Evolutionary conservation across 305 asterid species (phyloP).

Genomic region (Salvia sclarea): DNA sequence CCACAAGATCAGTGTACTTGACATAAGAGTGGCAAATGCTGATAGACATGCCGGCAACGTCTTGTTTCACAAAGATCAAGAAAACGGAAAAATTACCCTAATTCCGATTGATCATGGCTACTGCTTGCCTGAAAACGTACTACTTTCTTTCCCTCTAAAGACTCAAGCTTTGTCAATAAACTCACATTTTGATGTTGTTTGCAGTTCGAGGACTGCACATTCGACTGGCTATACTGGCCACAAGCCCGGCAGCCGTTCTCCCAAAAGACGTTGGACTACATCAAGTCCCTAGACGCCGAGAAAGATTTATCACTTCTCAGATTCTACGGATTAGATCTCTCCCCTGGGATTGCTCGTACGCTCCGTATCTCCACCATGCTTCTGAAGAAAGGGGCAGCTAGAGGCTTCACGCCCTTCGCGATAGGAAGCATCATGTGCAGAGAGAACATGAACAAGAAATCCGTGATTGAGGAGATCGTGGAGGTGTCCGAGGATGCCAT

Average conservation of each 20-base stretch:
- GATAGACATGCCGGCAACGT: slow-evolving; percentile 83
- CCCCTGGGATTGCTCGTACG: slow-evolving; percentile 56
- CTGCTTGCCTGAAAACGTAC: slow-evolving; percentile 79
- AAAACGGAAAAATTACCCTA: slow-evolving; percentile 40
- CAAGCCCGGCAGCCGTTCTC: slow-evolving; percentile 66
- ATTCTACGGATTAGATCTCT: slow-evolving; percentile 53
- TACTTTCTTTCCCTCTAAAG: slow-evolving; percentile 7
- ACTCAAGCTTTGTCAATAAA: background rate
- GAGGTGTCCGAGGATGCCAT: slow-evolving; percentile 42
- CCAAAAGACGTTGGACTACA: slow-evolving; percentile 50
- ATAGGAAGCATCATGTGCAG: slow-evolving; percentile 79
- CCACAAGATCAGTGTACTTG: slow-evolving; percentile 68
- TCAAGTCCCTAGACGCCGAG: slow-evolving; percentile 62
- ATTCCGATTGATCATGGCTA: slow-evolving; percentile 83
- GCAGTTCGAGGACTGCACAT: slow-evolving; percentile 81
- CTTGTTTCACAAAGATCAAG: slow-evolving; percentile 44
- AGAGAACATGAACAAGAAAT: slow-evolving; percentile 59
- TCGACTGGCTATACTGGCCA: slow-evolving; percentile 85
- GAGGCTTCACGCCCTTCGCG: slow-evolving; percentile 54
- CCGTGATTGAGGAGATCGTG: slow-evolving; percentile 58
- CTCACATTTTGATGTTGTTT: background rate
- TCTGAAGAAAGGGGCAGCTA: slow-evolving; percentile 63
- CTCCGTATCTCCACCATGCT: slow-evolving; percentile 71
- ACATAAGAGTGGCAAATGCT: slow-evolving; percentile 74
- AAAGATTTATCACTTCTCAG: slow-evolving; percentile 50